These are phyloP conservation scores for Monilinia fructicola DNA, from an alignment of 2,329 filamentous ascomycete species.

Conservation along the genomic window DNA sequence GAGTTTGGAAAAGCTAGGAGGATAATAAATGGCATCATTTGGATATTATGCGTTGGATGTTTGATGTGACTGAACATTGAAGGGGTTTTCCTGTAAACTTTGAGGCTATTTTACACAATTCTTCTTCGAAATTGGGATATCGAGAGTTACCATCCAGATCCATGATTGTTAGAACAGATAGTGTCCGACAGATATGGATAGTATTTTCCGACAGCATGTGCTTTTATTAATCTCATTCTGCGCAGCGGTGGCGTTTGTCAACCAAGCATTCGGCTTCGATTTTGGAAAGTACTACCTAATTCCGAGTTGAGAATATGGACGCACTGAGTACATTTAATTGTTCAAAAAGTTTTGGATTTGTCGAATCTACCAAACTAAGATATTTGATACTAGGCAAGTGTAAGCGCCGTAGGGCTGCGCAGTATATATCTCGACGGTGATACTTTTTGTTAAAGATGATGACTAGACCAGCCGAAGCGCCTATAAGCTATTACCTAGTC, in stretches of 20 bases:
- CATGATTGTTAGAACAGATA: not conserved
- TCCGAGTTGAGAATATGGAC: not conserved
- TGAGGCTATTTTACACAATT: not conserved
- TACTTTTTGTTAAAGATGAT: not conserved
- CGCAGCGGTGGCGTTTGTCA: not conserved
- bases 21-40: not conserved
- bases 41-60: not conserved
- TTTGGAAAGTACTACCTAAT: not conserved
- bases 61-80: not conserved
- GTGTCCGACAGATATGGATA: not conserved
- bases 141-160: not conserved
- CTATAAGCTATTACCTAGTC: not conserved
- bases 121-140: not conserved
- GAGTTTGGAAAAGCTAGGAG: not conserved
- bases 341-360: not conserved
- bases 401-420: not conserved
- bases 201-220: not conserved
- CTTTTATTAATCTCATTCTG: not conserved
- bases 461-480: not conserved
- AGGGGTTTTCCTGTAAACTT: not conserved
- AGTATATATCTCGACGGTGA: no score
- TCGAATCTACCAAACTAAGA: not conserved
- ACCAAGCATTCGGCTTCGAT: not conserved
- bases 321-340: not conserved
- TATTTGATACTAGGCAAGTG: not conserved